Conservation (phyloP, 192 early-diverging fungal species). For the Gaertneriomyces sp. region DNA sequence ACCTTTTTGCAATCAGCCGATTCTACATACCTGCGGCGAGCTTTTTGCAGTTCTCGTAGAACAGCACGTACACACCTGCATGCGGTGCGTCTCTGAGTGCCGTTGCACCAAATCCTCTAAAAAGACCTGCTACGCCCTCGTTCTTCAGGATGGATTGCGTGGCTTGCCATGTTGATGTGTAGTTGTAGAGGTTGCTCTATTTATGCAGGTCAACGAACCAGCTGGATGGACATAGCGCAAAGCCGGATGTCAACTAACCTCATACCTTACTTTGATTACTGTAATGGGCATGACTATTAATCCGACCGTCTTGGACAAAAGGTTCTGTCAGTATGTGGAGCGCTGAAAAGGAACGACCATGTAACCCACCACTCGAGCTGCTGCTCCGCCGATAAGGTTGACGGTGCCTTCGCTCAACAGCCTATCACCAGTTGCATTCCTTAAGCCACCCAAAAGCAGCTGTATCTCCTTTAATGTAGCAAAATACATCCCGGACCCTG, state of each 20-base stretch:
- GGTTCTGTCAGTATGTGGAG: not conserved
- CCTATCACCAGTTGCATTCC: not conserved
- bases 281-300: constrained; percentile 93
- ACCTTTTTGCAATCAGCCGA: not conserved
- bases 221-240: not conserved
- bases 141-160: constrained; percentile 61
- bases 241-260: constrained; percentile 45
- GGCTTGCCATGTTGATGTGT: constrained; percentile 67
- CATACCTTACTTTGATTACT: constrained; percentile 86
- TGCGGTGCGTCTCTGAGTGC: constrained; percentile 84
- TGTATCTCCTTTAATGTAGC: constrained; percentile 57
- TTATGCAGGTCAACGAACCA: not conserved
- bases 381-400: constrained; percentile 34
- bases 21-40: constrained; percentile 13
- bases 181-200: constrained; percentile 79
- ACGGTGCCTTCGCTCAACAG: constrained; percentile 14
- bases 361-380: constrained; percentile 22
- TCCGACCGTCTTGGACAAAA: constrained; percentile 54
- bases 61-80: constrained; percentile 84
- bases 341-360: not conserved
- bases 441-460: constrained; percentile 7
- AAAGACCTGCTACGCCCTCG: constrained; percentile 76
- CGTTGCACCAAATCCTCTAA: constrained; percentile 83
- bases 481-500: constrained; percentile 73
- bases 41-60: constrained; percentile 78